phyloP scores from a whole-genome alignment of 2,329 filamentous ascomycete genomes.

The Colletotrichum chlorophyti region DNA sequence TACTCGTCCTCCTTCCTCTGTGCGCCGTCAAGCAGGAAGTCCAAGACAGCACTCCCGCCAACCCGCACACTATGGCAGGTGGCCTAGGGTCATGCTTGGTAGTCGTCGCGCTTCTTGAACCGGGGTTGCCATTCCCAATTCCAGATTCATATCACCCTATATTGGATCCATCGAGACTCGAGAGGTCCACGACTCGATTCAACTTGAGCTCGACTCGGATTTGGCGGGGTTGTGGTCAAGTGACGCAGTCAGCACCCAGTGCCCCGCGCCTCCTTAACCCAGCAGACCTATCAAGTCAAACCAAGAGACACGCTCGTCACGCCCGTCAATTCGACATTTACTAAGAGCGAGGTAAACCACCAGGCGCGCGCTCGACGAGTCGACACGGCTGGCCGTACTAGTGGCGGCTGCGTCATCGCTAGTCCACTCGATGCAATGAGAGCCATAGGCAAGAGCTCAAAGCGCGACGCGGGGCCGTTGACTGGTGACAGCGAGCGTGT shows the following conservation, averaged over 20 bases:
- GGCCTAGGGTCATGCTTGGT: slow-evolving; percentile 21
- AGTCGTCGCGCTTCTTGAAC: slow-evolving; percentile 14
- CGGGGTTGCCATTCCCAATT: slow-evolving; percentile 9
- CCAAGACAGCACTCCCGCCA: slow-evolving; percentile 7
- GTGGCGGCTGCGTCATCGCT: slow-evolving; percentile 25
- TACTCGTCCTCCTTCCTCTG: neutral
- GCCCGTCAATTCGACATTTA: no score
- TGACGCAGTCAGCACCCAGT: slow-evolving; percentile 25
- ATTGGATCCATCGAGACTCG: neutral
- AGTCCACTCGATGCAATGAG: slow-evolving; percentile 14
- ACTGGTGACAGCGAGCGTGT: slow-evolving; percentile 9
- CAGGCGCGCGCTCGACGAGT: slow-evolving; percentile 21
- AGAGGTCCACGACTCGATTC: neutral
- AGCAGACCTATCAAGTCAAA: neutral
- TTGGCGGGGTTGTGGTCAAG: slow-evolving; percentile 15
- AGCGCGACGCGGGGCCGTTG: slow-evolving; percentile 24
- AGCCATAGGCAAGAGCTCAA: slow-evolving; percentile 13
- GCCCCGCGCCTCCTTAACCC: slow-evolving; percentile 1
- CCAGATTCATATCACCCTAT: slow-evolving; percentile 1
- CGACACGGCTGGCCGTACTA: no score
- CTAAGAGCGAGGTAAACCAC: slow-evolving; percentile 3
- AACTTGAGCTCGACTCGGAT: slow-evolving; percentile 14
- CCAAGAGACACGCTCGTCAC: no score
- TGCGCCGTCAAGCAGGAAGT: slow-evolving; percentile 3
- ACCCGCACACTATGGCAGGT: neutral